These are phyloP conservation scores for Xylaria cubensis DNA, from an alignment of 495 filamentous ascomycete genomes.

Conservation along the genomic window DNA sequence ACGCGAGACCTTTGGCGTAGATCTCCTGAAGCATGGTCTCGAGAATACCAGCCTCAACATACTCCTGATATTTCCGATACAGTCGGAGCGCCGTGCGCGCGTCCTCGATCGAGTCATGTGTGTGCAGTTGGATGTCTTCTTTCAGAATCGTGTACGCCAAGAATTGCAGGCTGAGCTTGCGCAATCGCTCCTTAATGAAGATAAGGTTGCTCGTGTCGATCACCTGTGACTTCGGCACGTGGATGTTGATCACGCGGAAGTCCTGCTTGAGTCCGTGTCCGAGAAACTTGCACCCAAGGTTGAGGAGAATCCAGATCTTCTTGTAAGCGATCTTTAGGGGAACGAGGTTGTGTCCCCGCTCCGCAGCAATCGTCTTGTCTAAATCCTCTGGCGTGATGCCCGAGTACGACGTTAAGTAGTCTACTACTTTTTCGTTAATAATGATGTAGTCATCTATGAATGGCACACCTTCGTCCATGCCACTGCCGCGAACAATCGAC, in stretches of 20 bases:
- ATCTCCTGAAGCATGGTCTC: constrained; percentile 81
- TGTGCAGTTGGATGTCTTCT: constrained; percentile 87
- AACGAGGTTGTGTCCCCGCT: constrained; percentile 72
- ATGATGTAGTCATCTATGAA: constrained; percentile 98
- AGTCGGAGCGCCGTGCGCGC: constrained; percentile 87
- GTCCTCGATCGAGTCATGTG: constrained; percentile 94
- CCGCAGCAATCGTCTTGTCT: constrained; percentile 68
- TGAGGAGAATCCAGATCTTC: constrained; percentile 95
- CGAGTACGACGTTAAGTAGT: constrained; percentile 92
- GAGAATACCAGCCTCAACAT: constrained; percentile 80
- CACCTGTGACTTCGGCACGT: constrained; percentile 88
- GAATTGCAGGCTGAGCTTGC: constrained; percentile 86
- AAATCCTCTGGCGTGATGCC: constrained; percentile 87
- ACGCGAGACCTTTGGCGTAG: constrained; percentile 73
- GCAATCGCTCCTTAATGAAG: constrained; percentile 69
- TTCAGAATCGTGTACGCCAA: constrained; percentile 86
- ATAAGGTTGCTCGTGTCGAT: constrained; percentile 93
- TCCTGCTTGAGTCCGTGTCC: constrained; percentile 92
- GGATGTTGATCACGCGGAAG: constrained; percentile 97
- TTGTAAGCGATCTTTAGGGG: constrained; percentile 93
- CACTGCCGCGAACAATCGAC: constrained; percentile 82
- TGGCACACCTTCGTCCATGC: constrained; percentile 75
- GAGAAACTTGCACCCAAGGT: constrained; percentile 91
- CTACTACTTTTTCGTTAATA: constrained; percentile 88
- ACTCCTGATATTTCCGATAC: constrained; percentile 90